Percentiles rank a stretch among this genome's conserved stretches.
These are phyloP conservation scores for Auriscalpium orientale DNA, from an alignment of 768 basidiomycete species.

Conservation along the genomic window DNA sequence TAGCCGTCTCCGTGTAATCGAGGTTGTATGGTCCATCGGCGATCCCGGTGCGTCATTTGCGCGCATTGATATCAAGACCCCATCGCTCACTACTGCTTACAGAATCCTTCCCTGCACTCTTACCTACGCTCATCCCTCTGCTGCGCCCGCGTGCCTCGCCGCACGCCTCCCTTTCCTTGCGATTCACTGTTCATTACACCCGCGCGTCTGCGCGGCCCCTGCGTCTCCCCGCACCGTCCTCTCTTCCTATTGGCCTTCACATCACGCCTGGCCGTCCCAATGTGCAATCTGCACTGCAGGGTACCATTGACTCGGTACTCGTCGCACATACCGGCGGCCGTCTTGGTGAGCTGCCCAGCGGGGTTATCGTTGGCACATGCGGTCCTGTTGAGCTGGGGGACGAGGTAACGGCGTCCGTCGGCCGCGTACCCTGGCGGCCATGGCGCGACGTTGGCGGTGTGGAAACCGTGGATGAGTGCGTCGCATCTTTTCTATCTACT, in stretches of 20 bases:
- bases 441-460: slow-evolving; percentile 19
- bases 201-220: slow-evolving; percentile 21
- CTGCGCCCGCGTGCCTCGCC: slow-evolving; percentile 24
- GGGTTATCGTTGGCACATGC: slow-evolving; percentile 36
- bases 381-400: slow-evolving; percentile 34
- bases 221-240: background rate
- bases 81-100: background rate
- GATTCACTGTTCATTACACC: slow-evolving; percentile 38
- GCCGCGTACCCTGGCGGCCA: slow-evolving; percentile 21
- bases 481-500: background rate
- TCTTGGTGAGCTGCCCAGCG: slow-evolving; percentile 13
- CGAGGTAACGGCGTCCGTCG: slow-evolving; percentile 28
- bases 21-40: slow-evolving; percentile 49
- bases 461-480: slow-evolving; percentile 16
- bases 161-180: slow-evolving; percentile 24
- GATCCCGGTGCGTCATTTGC: slow-evolving; percentile 30
- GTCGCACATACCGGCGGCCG: slow-evolving; percentile 5
- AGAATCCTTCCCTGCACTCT: slow-evolving; percentile 30
- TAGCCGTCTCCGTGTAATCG: slow-evolving; percentile 36
- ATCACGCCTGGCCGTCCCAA: slow-evolving; percentile 24
- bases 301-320: slow-evolving; percentile 18
- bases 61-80: slow-evolving; percentile 13
- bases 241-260: slow-evolving; percentile 20
- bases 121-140: slow-evolving; percentile 31
- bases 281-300: slow-evolving; percentile 13